A percentile compares a stretch with the other conserved stretches of the same genome.
Evolutionary conservation across 2,329 filamentous ascomycete species (phyloP).

Genomic region (Plectosphaerella cucumerina): DNA sequence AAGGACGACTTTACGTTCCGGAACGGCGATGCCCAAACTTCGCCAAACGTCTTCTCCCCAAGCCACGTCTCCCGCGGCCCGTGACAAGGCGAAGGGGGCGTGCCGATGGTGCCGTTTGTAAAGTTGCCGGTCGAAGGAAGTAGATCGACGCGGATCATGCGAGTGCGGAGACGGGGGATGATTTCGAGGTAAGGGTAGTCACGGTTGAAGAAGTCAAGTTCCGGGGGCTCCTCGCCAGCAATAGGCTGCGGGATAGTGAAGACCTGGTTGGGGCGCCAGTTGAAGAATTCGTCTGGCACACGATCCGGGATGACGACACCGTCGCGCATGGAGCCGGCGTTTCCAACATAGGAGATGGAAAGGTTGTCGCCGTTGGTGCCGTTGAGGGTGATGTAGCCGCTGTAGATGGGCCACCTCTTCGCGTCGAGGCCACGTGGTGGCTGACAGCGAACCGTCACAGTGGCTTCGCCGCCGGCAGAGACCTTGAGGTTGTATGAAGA

Average conservation of each 20-base stretch:
- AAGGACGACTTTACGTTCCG: too few relatives aligned
- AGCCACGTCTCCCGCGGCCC: too few relatives aligned
- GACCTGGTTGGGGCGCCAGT: conserved; percentile 9
- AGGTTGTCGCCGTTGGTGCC: conserved; percentile 30
- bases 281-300: too few relatives aligned
- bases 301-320: conserved; percentile 9
- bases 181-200: background rate
- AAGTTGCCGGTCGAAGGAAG: background rate
- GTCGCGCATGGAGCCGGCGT: conserved; percentile 21
- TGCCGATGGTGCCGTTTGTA: background rate
- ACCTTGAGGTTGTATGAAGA: conserved; percentile 16
- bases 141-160: conserved; percentile 16
- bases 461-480: conserved; percentile 17
- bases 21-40: too few relatives aligned
- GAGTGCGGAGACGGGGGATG: conserved; percentile 10
- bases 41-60: too few relatives aligned
- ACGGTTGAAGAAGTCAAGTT: too few relatives aligned
- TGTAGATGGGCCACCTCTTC: conserved; percentile 33
- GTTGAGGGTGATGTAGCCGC: conserved; percentile 36
- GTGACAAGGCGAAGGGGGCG: too few relatives aligned
- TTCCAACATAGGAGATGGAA: conserved; percentile 34
- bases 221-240: too few relatives aligned
- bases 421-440: conserved; percentile 21
- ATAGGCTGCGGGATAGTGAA: conserved; percentile 16
- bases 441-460: conserved; percentile 21